Conservation (phyloP, 352 stramenopile species). For the Pythium scleroteichum region DNA sequence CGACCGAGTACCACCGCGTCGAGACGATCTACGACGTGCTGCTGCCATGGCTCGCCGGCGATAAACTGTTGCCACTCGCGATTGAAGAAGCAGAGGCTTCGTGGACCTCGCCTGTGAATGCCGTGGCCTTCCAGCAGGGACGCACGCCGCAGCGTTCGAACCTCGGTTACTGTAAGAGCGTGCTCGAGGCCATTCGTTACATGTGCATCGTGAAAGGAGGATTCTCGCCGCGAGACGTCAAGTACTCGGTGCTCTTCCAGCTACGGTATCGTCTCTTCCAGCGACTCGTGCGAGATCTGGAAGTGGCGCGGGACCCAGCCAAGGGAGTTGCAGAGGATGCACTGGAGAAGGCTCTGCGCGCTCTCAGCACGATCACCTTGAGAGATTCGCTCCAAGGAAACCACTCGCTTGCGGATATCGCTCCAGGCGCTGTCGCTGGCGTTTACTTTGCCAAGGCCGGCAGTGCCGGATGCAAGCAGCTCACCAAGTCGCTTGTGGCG, state of each 20-base stretch:
- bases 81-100: constrained; percentile 41
- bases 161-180: constrained; percentile 81
- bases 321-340: constrained; percentile 48
- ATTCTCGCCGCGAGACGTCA: constrained; percentile 62
- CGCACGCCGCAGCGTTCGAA: constrained; percentile 74
- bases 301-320: constrained; percentile 53
- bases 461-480: constrained; percentile 46
- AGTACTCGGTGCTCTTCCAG: constrained; percentile 70
- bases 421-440: constrained; percentile 58
- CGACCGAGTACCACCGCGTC: constrained; percentile 86
- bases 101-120: constrained; percentile 26
- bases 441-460: constrained; percentile 72
- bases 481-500: constrained; percentile 51
- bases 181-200: constrained; percentile 75
- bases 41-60: constrained; percentile 81
- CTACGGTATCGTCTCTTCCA: constrained; percentile 69
- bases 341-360: constrained; percentile 58
- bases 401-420: constrained; percentile 52
- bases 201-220: constrained; percentile 56
- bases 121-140: constrained; percentile 6
- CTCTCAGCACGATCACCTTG: constrained; percentile 59
- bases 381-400: constrained; percentile 77
- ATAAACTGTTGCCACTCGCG: constrained; percentile 69
- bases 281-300: constrained; percentile 53
- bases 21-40: constrained; percentile 90